phyloP scores from a whole-genome alignment of 1,284 basidiomycete genomes.

The Sanguinoderma infundibulare region DNA sequence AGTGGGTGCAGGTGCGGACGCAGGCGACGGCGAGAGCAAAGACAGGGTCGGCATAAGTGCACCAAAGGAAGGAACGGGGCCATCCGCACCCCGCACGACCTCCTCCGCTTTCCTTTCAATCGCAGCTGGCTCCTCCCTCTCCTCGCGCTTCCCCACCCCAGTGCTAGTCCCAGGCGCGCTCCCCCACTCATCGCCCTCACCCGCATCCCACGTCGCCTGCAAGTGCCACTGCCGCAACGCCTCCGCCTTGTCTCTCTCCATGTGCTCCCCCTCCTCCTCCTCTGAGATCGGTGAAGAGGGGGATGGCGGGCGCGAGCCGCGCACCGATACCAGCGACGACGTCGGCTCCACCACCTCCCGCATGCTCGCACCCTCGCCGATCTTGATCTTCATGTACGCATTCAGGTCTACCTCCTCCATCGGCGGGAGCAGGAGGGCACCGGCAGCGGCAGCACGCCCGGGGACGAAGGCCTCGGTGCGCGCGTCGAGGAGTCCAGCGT shows the following conservation, averaged over 20 bases:
- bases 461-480: background rate
- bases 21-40: background rate
- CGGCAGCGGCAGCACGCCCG: background rate
- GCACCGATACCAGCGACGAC: background rate
- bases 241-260: background rate
- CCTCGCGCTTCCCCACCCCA: background rate
- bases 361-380: background rate
- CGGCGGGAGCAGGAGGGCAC: background rate
- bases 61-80: background rate
- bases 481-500: background rate
- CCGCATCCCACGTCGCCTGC: background rate
- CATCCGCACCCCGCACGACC: background rate
- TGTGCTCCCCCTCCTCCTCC: background rate
- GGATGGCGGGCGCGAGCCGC: background rate
- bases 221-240: background rate
- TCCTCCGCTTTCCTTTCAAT: background rate
- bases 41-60: background rate
- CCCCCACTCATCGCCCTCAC: background rate
- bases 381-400: background rate
- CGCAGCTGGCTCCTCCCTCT: background rate
- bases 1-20: background rate
- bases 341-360: background rate
- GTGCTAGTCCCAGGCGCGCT: background rate
- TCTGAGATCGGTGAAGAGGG: background rate
- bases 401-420: conserved; percentile 2